Evolutionary conservation across 2,329 filamentous ascomycete genomes (phyloP).

Genomic region (Trichoderma simmonsii): DNA sequence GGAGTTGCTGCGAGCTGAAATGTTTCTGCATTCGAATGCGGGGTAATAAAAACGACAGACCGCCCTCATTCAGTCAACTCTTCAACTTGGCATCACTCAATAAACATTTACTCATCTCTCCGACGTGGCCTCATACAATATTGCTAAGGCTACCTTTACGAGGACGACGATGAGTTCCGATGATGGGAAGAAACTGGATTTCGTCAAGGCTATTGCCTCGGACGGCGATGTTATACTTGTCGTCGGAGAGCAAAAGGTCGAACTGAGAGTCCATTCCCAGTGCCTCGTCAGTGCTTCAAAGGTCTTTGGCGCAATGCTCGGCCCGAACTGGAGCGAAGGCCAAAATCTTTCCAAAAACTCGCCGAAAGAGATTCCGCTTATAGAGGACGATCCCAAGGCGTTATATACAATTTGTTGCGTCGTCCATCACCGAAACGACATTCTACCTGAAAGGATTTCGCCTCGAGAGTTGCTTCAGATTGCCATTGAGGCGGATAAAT

Average conservation of each 20-base stretch:
- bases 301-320: not conserved
- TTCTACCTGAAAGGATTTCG: not conserved
- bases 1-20: not conserved
- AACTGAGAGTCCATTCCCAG: not conserved
- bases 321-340: not conserved
- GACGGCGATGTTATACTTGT: not conserved
- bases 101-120: not conserved
- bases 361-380: not conserved
- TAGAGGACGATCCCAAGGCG: not conserved
- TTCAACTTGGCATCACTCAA: not conserved
- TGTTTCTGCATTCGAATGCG: not conserved
- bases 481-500: not conserved
- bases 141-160: not conserved
- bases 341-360: not conserved
- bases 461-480: not conserved
- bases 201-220: not conserved
- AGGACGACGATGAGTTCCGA: not conserved
- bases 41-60: not conserved
- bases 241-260: not conserved
- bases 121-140: not conserved
- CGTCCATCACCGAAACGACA: not conserved
- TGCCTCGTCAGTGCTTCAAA: not conserved
- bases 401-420: not conserved
- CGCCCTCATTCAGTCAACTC: not conserved
- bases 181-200: not conserved